phyloP scores from a whole-genome alignment of 2,329 filamentous ascomycete genomes.

The Phialophora expanda region DNA sequence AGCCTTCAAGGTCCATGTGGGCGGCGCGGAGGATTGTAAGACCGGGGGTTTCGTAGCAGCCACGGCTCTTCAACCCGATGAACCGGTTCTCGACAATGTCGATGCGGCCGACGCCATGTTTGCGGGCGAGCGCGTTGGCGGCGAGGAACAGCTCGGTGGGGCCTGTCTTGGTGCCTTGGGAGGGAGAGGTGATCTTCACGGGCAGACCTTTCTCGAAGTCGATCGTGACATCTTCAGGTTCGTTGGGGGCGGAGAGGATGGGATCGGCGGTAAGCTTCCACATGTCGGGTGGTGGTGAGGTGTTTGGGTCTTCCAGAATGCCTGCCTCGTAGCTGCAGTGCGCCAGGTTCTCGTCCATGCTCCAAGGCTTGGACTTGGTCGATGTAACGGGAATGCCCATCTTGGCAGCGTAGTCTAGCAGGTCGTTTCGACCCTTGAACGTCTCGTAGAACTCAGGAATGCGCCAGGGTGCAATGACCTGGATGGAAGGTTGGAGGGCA shows the following conservation, averaged over 20 bases:
- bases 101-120: slow-evolving; percentile 64
- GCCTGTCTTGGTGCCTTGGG: slow-evolving; percentile 68
- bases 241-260: slow-evolving; percentile 58
- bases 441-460: slow-evolving; percentile 55
- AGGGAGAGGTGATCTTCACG: slow-evolving; percentile 65
- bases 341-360: slow-evolving; percentile 70
- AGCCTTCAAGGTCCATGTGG: slow-evolving; percentile 68
- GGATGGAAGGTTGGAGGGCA: slow-evolving; percentile 54
- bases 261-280: slow-evolving; percentile 69
- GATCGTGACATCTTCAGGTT: slow-evolving; percentile 72
- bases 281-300: slow-evolving; percentile 72
- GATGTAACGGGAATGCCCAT: slow-evolving; percentile 24
- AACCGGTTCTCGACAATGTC: slow-evolving; percentile 85
- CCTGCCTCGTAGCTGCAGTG: slow-evolving; percentile 72
- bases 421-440: slow-evolving; percentile 56
- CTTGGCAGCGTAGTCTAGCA: slow-evolving; percentile 55
- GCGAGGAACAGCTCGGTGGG: slow-evolving; percentile 73
- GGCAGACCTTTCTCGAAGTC: slow-evolving; percentile 78
- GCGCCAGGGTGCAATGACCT: slow-evolving; percentile 56
- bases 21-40: slow-evolving; percentile 62
- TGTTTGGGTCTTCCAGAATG: slow-evolving; percentile 68
- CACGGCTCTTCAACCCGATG: slow-evolving; percentile 78
- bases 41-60: slow-evolving; percentile 69
- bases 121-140: slow-evolving; percentile 61
- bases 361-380: slow-evolving; percentile 66